Percentiles rank a stretch among this genome's conserved stretches.
phyloP scores from a whole-genome alignment of 2,329 filamentous ascomycete genomes.

The Microcera coccophila region DNA sequence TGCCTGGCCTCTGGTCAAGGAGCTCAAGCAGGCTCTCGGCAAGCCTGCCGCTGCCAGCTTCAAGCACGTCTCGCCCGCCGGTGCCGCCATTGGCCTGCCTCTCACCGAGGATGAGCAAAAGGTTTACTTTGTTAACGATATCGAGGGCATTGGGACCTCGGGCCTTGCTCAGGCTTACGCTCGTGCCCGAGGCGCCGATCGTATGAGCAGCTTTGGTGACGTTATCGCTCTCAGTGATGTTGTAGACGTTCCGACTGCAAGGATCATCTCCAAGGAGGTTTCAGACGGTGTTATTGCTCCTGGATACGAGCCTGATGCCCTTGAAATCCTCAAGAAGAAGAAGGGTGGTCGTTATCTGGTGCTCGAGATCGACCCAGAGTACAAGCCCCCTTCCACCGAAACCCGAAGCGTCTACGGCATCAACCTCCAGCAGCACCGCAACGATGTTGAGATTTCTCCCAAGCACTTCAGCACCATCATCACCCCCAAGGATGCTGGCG shows the following conservation, averaged over 20 bases:
- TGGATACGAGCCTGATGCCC: conserved; percentile 76
- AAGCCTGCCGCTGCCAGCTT: conserved; percentile 93
- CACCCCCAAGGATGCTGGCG: conserved; percentile 71
- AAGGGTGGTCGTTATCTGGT: conserved; percentile 97
- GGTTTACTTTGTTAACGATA: conserved; percentile 98
- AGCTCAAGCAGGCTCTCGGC: conserved; percentile 83
- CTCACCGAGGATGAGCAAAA: conserved; percentile 85
- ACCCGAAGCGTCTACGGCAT: conserved; percentile 86
- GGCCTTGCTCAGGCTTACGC: conserved; percentile 91
- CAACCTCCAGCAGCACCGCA: conserved; percentile 83
- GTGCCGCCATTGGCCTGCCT: conserved; percentile 87
- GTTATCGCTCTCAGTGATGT: conserved; percentile 88
- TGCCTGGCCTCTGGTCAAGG: conserved; percentile 94
- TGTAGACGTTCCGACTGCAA: conserved; percentile 88
- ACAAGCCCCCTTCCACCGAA: conserved; percentile 76
- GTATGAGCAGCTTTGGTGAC: conserved; percentile 98
- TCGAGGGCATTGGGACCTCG: conserved; percentile 81
- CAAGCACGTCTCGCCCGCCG: conserved; percentile 97
- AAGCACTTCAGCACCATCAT: conserved; percentile 82
- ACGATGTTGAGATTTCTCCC: conserved; percentile 82
- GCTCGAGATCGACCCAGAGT: conserved; percentile 87
- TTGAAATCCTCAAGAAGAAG: conserved; percentile 94
- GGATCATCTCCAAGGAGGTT: conserved; percentile 96
- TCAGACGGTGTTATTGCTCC: conserved; percentile 96
- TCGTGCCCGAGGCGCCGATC: conserved; percentile 89